Evolutionary conservation across 2,329 filamentous ascomycete species (phyloP).

Genomic region (Nemania sp.): DNA sequence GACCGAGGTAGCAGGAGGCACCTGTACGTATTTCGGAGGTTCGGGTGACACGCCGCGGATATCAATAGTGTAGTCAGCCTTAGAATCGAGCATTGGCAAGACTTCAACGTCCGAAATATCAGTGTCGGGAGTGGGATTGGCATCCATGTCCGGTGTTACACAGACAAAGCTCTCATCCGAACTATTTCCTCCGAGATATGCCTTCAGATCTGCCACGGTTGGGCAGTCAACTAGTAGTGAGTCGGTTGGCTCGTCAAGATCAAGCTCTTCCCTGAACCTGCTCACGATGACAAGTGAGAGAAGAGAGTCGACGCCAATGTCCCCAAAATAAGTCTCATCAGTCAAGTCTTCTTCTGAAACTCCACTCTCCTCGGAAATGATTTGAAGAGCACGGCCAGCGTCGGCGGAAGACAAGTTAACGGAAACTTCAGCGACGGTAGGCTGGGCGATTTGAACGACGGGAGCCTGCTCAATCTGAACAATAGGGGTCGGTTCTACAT

Average conservation of each 20-base stretch:
- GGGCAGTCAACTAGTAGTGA: conserved; percentile 33
- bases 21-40: too few relatives aligned
- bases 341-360: conserved; percentile 38
- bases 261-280: conserved; percentile 51
- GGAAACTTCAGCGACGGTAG: not conserved
- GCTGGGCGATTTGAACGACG: not conserved
- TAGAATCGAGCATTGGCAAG: not conserved
- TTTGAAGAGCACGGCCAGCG: not conserved
- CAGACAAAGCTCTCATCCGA: not conserved
- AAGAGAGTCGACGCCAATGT: conserved; percentile 54
- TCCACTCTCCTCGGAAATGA: conserved; percentile 18
- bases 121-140: not conserved
- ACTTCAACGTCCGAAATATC: not conserved
- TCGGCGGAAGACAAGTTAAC: not conserved
- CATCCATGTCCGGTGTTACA: not conserved
- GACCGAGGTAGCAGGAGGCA: conserved; percentile 21
- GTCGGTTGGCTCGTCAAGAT: conserved; percentile 31
- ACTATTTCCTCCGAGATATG: not conserved
- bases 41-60: not conserved
- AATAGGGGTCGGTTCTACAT: not conserved
- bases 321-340: conserved; percentile 48
- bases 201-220: conserved; percentile 31
- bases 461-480: not conserved
- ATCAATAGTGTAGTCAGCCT: not conserved
- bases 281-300: conserved; percentile 50